A percentile compares a stretch with the other conserved stretches of the same genome.
Conservation (phyloP, 1,284 basidiomycete species). For the Boletus hoseneyae region DNA sequence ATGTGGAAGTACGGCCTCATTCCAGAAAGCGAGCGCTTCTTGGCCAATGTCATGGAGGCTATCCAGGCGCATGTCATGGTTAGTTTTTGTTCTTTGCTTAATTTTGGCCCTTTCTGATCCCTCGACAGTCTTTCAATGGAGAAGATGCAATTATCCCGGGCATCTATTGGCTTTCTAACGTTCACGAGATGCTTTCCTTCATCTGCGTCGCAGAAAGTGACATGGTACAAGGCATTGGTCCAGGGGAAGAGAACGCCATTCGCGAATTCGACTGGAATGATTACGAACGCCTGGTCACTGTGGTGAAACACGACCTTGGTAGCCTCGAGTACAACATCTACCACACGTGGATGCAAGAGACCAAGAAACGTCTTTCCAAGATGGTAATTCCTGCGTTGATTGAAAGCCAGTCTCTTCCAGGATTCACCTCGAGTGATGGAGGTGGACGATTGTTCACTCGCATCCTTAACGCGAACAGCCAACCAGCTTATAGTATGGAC, state of each 20-base stretch:
- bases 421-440: conserved; percentile 95
- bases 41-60: conserved; percentile 98
- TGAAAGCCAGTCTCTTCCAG: conserved; percentile 96
- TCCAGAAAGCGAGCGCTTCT: conserved; percentile 93
- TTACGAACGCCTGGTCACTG: conserved; percentile 93
- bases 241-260: conserved; percentile 88
- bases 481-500: conserved; percentile 97
- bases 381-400: conserved; percentile 99
- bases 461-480: conserved; percentile 78
- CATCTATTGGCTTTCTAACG: conserved; percentile 99
- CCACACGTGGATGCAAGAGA: conserved; percentile 99
- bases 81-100: conserved; percentile 39
- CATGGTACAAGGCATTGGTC: conserved; percentile 96
- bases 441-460: conserved; percentile 93
- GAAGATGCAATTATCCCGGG: conserved; percentile 97
- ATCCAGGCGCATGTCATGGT: conserved; percentile 99
- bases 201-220: conserved; percentile 98
- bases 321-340: conserved; percentile 99
- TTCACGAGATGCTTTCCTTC: conserved; percentile 99
- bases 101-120: conserved; percentile 9
- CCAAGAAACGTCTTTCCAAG: conserved; percentile 94
- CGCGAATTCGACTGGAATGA: conserved; percentile 96
- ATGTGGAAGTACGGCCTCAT: conserved; percentile 99
- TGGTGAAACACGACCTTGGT: conserved; percentile 98
- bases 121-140: conserved; percentile 74